These are phyloP conservation scores for Violaceomyces palustris DNA, from an alignment of 1,284 basidiomycete species.

Conservation along the genomic window DNA sequence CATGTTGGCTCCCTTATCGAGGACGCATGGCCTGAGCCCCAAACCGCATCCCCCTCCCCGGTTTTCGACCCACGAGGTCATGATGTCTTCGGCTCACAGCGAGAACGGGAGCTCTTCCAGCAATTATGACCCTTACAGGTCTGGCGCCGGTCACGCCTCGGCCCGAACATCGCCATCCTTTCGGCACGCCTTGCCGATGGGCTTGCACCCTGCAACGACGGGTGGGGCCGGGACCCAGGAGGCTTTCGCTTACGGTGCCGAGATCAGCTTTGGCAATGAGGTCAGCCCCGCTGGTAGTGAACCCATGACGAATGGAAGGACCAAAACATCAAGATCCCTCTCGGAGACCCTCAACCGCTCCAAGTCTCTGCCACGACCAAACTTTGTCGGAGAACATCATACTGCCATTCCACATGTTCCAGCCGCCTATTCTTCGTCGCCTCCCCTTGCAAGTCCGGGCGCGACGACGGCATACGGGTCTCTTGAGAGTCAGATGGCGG, in stretches of 20 bases:
- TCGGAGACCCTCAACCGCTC: constrained; percentile 38
- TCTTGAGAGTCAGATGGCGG: not conserved
- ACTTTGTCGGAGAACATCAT: constrained; percentile 8
- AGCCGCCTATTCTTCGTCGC: constrained; percentile 2
- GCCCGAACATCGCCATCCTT: constrained; percentile 34
- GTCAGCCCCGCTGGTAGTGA: constrained; percentile 8
- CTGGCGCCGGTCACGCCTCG: constrained; percentile 25
- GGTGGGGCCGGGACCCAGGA: constrained; percentile 18
- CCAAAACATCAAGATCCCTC: constrained; percentile 31
- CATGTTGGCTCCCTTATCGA: constrained; percentile 47
- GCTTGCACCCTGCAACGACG: constrained; percentile 2
- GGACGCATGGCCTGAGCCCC: constrained; percentile 38
- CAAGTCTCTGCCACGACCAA: constrained; percentile 28
- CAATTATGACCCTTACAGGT: constrained; percentile 5
- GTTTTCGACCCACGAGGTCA: constrained; percentile 5
- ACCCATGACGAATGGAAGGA: constrained; percentile 16
- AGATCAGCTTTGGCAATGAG: constrained; percentile 36
- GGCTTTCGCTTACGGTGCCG: constrained; percentile 37
- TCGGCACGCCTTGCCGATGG: constrained; percentile 24
- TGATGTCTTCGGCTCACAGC: constrained; percentile 30
- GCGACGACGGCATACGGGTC: constrained; percentile 3
- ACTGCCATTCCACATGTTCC: not conserved
- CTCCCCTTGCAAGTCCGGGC: constrained; percentile 2
- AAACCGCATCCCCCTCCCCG: constrained; percentile 24
- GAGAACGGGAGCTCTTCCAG: constrained; percentile 24